Percentiles rank a stretch among this genome's conserved stretches.
Conservation (phyloP, 768 basidiomycete genomes). For the Termitomyces sp. region DNA sequence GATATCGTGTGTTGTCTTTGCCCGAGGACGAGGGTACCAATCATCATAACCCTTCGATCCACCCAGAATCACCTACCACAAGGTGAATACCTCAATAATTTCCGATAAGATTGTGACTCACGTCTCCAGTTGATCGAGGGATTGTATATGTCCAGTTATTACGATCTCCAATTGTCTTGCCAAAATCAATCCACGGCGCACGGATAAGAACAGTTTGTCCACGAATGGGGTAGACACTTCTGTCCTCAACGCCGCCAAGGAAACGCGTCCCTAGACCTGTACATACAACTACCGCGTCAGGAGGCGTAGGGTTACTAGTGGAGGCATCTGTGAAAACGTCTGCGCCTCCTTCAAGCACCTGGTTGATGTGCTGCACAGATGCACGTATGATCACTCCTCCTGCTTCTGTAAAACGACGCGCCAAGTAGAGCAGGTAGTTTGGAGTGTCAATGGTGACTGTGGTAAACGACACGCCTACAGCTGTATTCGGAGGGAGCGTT, state of each 20-base stretch:
- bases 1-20: constrained; percentile 56
- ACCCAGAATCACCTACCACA: constrained; percentile 46
- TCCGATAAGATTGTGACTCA: constrained; percentile 12
- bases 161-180: constrained; percentile 36
- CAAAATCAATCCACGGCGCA: constrained; percentile 62
- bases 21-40: constrained; percentile 65
- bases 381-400: constrained; percentile 63
- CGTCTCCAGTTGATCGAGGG: constrained; percentile 54
- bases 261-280: constrained; percentile 69
- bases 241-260: constrained; percentile 80
- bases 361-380: constrained; percentile 60
- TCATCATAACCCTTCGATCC: constrained; percentile 55
- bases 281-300: constrained; percentile 63
- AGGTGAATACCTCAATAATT: background rate
- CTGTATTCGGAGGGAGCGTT: constrained; percentile 26
- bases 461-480: constrained; percentile 48
- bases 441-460: constrained; percentile 71
- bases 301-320: constrained; percentile 19
- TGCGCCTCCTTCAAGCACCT: constrained; percentile 60
- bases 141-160: constrained; percentile 58
- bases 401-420: constrained; percentile 50
- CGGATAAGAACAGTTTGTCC: constrained; percentile 79
- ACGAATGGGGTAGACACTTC: constrained; percentile 64
- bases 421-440: constrained; percentile 65
- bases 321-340: constrained; percentile 22